Base-by-base conservation (phyloP, 129 eudicot species). In the Heracleum sosnowskyi region DNA sequence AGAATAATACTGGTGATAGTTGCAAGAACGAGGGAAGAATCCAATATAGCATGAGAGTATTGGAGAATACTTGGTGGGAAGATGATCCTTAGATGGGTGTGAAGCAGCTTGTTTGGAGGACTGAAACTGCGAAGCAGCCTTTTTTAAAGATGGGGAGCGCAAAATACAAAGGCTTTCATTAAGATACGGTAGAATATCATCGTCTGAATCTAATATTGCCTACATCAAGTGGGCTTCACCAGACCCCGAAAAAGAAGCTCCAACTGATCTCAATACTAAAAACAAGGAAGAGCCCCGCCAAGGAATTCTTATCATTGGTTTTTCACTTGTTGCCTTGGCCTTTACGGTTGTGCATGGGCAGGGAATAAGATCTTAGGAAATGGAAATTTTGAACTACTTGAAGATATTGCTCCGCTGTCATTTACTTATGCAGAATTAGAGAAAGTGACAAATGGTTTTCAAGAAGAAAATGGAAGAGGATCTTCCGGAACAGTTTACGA, bases 361-460 rank as follows among this genome's bases (percentile, higher is more conserved):
- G 33, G n/a, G 18, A 78, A 44, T 12, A 82, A 22, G 34, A 45
- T 45, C 20, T 13, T 16, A 1, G 31, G 15, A 51, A 26, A n/a
- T 8, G 29, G 49, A 40, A 42, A 70, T n/a, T 3, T 16, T 37
- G 63, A 49, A 40, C 37, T 66, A 6, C 11, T 26, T 31, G 79
- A 79, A 2, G 80, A 1, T 77, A 57, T 74, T 13, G 86, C 74
- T 79, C 36, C 63, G 9, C 39, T 41, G 71, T 28, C 71, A 70
- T 84, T 87, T 80, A 55, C 81, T 17, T 87, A 84, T 74, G 83
- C 75, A 5, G 90, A 81, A n/a, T 57, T 87, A 69, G 85, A 39
- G 20, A 68, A 68, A 29, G 83, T 62, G 39, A 84, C 88, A 8
- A 45, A 78, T 60, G 68, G 68, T 24, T 60, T 60, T 60, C 29